Conservation (phyloP, 805 yeast genomes). For the Priceomyces castillae region DNA sequence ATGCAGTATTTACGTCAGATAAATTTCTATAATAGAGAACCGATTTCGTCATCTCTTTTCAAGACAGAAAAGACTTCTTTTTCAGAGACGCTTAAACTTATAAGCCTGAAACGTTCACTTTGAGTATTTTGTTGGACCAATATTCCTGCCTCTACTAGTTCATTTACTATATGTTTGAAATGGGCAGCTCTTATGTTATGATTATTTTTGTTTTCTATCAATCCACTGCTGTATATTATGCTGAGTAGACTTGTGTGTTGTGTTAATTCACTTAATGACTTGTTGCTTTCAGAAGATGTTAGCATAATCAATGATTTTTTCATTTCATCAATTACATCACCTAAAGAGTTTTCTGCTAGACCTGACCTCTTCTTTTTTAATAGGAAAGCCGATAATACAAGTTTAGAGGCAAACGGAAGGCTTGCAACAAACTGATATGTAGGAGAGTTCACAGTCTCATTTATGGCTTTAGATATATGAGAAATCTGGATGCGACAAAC, state of each 20-base stretch:
- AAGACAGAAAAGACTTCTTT: constrained; percentile 66
- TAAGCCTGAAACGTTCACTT: constrained; percentile 63
- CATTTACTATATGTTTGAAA: constrained; percentile 58
- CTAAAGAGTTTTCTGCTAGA: constrained; percentile 64
- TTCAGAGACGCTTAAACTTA: constrained; percentile 66
- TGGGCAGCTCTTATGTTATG: constrained; percentile 52
- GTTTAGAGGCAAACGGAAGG: constrained; percentile 66
- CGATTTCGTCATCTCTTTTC: constrained; percentile 45
- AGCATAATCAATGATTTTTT: constrained; percentile 47
- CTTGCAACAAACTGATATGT: constrained; percentile 54
- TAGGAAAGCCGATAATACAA: constrained; percentile 68
- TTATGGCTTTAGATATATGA: constrained; percentile 76
- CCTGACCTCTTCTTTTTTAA: constrained; percentile 66
- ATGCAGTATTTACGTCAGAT: not conserved
- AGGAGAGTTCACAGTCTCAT: constrained; percentile 77
- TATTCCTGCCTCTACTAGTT: constrained; percentile 77
- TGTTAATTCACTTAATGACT: constrained; percentile 16
- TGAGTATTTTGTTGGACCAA: constrained; percentile 62
- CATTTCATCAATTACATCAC: constrained; percentile 78
- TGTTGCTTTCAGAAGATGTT: constrained; percentile 24
- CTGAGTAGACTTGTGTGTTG: constrained; percentile 13
- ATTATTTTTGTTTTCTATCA: constrained; percentile 17
- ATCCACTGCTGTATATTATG: constrained; percentile 26
- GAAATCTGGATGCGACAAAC: constrained; percentile 59
- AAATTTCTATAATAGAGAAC: constrained; percentile 2